Evolutionary conservation across 2,329 filamentous ascomycete species (phyloP), one percentile per base, ranked within the genome.

Genomic region (Tolypocladium amazonense): DNA sequence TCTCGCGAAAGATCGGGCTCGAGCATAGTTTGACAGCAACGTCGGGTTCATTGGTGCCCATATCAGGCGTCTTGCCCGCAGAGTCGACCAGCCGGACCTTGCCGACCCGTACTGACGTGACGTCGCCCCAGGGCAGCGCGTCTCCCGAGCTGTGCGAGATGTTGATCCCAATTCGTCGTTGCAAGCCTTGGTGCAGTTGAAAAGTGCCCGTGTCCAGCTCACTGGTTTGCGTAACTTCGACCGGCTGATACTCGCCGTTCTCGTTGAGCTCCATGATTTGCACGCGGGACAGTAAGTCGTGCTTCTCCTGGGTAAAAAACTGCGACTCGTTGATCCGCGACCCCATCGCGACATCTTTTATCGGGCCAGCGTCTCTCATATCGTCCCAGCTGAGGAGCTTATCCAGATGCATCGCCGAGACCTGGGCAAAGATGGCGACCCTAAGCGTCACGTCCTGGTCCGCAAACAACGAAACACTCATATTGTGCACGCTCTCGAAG

Each of bases 351-450:
- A 77, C 80, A 50, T 78, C 77, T 59, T 82, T 81, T 63, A 83
- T 81, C 3, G 82, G 81, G 56, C 86, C 79, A 23, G 84, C 82
- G 72, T 99, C 93, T 61, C 93, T 87, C 87, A 99, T 97, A 68
- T 97, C 94, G 71, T 99, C 94, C 94, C 94, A 99, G 75, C 94
- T 99, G 15, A 97, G 83, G 57, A 99, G 81, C 76, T 96, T 97
- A 73, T 99, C 94, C 27, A 99, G 82, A 75, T 99, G 94, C 87
- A 97, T 97, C 0, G 87, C 79, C 1, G 91, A 94, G 41, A 96
- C 90, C 69, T 88, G 88, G 23, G 94, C 92, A 71, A 96, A 97
- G 62, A 99, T 89, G 56, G 92, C 91, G 11, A 96, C 89, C 59
- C 94, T 85, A 58, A 99, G 75, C 30, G 86, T 88, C 1, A 91